A percentile compares a stretch with the other conserved stretches of the same genome.
Evolutionary conservation across 306 rosid genomes (phyloP).

Genomic region (Senna tora): DNA sequence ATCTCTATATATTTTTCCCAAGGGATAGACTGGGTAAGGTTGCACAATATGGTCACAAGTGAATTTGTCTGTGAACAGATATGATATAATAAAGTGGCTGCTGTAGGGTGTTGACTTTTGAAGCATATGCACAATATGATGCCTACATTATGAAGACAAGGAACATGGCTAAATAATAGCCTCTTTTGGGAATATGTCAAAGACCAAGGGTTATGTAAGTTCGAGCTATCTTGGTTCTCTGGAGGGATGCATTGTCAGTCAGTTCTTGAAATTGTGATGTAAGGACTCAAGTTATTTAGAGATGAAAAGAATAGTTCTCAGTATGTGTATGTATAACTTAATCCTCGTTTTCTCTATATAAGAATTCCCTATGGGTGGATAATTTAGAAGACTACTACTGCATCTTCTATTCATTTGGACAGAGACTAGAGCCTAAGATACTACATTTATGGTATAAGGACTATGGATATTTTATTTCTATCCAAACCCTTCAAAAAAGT

Average conservation of each 20-base stretch:
- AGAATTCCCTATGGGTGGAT: slow-evolving; percentile 51
- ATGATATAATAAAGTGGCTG: slow-evolving; percentile 64
- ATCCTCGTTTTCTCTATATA: slow-evolving; percentile 36
- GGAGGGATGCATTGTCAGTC: slow-evolving; percentile 34
- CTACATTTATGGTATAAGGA: slow-evolving; percentile 47
- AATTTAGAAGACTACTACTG: slow-evolving; percentile 44
- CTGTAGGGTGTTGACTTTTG: slow-evolving; percentile 66
- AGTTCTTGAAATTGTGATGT: slow-evolving; percentile 48
- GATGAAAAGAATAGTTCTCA: slow-evolving; percentile 48
- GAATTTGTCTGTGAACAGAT: slow-evolving; percentile 84
- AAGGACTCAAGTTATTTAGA: slow-evolving; percentile 50
- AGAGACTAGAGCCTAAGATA: slow-evolving; percentile 44
- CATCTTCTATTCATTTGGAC: slow-evolving; percentile 51
- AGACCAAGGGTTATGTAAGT: slow-evolving; percentile 40
- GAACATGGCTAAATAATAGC: slow-evolving; percentile 45
- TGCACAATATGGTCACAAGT: slow-evolving; percentile 64
- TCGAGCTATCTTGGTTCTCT: slow-evolving; percentile 42
- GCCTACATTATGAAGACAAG: slow-evolving; percentile 59
- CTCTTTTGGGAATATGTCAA: slow-evolving; percentile 32
- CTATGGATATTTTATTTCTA: slow-evolving; percentile 44
- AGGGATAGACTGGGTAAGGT: slow-evolving; percentile 59
- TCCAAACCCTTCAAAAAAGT: slow-evolving; percentile 51
- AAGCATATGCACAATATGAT: slow-evolving; percentile 56
- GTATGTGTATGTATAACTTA: slow-evolving; percentile 46
- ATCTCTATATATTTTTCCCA: slow-evolving; percentile 43